Evolutionary conservation across 495 filamentous ascomycete species (phyloP).

Genomic region (Aspergillus incahuasiensis): DNA sequence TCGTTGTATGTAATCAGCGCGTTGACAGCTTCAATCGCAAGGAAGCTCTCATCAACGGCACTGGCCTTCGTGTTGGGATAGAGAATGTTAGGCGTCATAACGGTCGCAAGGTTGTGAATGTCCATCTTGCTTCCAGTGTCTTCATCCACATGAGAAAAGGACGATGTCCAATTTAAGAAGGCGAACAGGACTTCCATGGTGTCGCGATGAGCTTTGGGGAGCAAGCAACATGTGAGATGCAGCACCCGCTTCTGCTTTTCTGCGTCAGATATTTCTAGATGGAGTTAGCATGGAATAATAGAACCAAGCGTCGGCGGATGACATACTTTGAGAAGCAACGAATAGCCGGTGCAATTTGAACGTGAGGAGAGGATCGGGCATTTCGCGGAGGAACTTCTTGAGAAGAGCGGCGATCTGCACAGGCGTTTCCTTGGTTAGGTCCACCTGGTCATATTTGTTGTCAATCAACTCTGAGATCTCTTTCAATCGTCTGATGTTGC

Average conservation of each 20-base stretch:
- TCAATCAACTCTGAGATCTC: constrained; percentile 82
- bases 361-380: constrained; percentile 92
- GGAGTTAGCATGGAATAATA: constrained; percentile 22
- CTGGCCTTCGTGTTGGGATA: constrained; percentile 66
- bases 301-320: not conserved
- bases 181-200: constrained; percentile 90
- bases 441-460: constrained; percentile 74
- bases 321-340: constrained; percentile 79
- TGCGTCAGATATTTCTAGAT: constrained; percentile 70
- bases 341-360: constrained; percentile 91
- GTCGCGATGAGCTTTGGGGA: constrained; percentile 90
- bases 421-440: constrained; percentile 76
- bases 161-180: constrained; percentile 97
- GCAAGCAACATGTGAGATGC: constrained; percentile 86
- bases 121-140: constrained; percentile 96
- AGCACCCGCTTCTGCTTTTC: constrained; percentile 79
- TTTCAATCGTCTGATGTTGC: constrained; percentile 86
- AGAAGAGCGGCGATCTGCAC: constrained; percentile 92
- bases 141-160: constrained; percentile 95
- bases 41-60: constrained; percentile 76
- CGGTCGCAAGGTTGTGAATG: constrained; percentile 95
- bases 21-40: constrained; percentile 88
- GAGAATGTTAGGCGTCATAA: constrained; percentile 94
- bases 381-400: constrained; percentile 91
- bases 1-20: constrained; percentile 88